phyloP scores from a whole-genome alignment of 2,329 filamentous ascomycete species.

The Chrysoporthe cubensis region DNA sequence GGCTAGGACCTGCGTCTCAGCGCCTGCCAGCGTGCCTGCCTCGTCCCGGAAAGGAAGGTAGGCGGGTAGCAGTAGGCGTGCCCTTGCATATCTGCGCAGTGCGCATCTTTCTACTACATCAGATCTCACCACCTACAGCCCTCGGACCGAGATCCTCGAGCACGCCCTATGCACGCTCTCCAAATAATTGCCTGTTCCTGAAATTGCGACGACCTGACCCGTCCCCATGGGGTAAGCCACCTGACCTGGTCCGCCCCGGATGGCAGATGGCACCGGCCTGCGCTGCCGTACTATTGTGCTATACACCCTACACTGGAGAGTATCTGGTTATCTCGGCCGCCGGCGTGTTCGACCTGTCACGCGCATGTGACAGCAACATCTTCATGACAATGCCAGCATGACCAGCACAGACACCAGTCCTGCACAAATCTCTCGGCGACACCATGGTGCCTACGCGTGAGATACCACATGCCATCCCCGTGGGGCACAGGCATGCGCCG shows the following conservation, averaged over 20 bases:
- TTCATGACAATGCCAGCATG: neutral
- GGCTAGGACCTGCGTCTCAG: neutral
- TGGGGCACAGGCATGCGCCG: neutral
- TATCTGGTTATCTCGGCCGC: neutral
- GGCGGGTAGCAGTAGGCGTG: neutral
- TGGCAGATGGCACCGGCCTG: neutral
- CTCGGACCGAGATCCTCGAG: constrained; percentile 1
- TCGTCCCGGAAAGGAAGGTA: neutral
- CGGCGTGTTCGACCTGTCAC: neutral
- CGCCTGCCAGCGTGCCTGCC: neutral
- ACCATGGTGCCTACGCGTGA: too few species aligned
- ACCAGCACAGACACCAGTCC: neutral
- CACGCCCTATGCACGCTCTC: neutral
- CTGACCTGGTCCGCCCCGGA: neutral
- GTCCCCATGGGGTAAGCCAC: constrained; percentile 2
- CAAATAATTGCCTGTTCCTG: neutral
- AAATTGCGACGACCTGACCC: neutral
- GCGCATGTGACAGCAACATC: neutral
- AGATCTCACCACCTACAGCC: constrained; percentile 3
- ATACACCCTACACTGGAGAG: neutral
- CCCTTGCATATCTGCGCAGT: neutral
- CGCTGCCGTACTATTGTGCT: neutral
- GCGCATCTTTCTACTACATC: neutral
- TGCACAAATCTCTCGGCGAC: neutral
- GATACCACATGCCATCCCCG: neutral